Conservation (phyloP, 1,284 basidiomycete species). For the Ganoderma resinaceum region DNA sequence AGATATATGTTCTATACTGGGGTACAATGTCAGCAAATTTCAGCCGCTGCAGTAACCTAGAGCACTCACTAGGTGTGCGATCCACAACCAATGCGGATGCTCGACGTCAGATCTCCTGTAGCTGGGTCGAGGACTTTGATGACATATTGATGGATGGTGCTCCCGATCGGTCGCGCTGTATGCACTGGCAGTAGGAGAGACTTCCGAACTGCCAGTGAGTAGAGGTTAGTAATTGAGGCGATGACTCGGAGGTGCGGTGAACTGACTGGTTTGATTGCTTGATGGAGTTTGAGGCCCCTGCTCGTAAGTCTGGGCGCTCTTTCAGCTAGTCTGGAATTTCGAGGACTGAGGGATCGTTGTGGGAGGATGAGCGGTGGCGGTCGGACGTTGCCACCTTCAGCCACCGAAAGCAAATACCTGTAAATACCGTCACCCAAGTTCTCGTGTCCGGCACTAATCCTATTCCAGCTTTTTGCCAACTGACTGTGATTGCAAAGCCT, state of each 20-base stretch:
- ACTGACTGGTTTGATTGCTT: background rate
- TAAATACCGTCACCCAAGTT: background rate
- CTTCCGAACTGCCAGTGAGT: background rate
- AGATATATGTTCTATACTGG: background rate
- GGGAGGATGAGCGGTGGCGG: background rate
- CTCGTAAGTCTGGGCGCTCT: background rate
- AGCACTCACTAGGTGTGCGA: background rate
- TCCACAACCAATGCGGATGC: background rate
- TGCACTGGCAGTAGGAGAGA: too few species aligned
- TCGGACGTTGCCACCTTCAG: background rate
- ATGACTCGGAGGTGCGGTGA: too few species aligned
- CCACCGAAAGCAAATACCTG: background rate
- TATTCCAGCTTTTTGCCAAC: too few species aligned
- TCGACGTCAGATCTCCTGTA: background rate
- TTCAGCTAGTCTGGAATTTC: slow-evolving; percentile 6
- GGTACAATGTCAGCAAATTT: background rate
- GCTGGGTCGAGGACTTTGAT: background rate
- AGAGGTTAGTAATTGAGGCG: background rate
- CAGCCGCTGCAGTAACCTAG: rapidly evolving
- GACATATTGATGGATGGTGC: background rate
- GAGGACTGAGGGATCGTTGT: background rate
- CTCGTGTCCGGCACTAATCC: too few species aligned
- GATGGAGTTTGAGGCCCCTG: background rate
- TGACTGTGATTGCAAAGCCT: too few species aligned
- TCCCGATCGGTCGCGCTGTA: background rate